Base-by-base conservation (phyloP, 176 grass and related monocot species). In the Melocanna baccifera region DNA sequence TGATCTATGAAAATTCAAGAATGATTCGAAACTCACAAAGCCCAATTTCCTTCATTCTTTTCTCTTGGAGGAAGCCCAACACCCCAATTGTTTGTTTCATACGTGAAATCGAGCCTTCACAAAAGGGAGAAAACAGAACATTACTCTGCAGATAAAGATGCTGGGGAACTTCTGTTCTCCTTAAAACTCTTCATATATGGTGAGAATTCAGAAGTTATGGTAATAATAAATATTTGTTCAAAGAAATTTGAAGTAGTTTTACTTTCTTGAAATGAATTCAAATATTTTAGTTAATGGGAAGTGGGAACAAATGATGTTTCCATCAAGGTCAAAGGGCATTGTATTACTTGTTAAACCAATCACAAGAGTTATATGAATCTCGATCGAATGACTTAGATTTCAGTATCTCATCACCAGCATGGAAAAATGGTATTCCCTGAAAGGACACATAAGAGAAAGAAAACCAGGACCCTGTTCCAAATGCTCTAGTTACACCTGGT, bases 271-370 rank as follows among this genome's bases (percentile, higher is more conserved):
- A 82, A 47, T 28, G 2, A 70, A 79, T 29, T 47, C 48, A 68
- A 61, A 47, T 7, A 45, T 71, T 62, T 25, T 42, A 58, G 37
- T 75, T 52, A 29, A 64, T 30, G 28, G n/a, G 18, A 81, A 29
- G 69, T 40, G 36, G n/a, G 18, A 81, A 83, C 20, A 86, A 52
- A 7, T 70, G 25, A 42, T 77, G 13, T 77, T 76, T 79, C 51
- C 14, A 14, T 67, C 13, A 90, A 55, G 14, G 57, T 63, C 15
- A 28, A 75, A 78, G 66, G 72, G 46, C 5, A 86, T 43, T 12
- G 41, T 20, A 64, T 86, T n/a, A n/a, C n/a, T n/a, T 97, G 90
- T 94, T 97, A 85, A 97, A 97, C 95, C 95, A 97, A 88, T 97
- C 95, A 82, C 90, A 92, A 73, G 95, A 94, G 76, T 97, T 91